These are phyloP conservation scores for Termitomyces sp. DNA, from an alignment of 768 basidiomycete species.

Conservation along the genomic window DNA sequence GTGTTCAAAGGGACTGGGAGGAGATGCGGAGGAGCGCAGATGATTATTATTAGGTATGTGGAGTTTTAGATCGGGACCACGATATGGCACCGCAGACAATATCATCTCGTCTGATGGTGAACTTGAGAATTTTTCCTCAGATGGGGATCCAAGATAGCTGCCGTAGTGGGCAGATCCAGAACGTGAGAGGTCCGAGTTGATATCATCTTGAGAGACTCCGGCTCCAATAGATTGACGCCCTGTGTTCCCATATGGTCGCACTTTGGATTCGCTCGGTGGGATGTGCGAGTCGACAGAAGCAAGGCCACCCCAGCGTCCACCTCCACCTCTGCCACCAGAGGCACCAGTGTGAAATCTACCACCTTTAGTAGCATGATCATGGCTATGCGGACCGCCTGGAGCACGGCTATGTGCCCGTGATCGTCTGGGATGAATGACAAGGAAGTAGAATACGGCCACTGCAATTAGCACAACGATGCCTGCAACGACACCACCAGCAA, in stretches of 20 bases:
- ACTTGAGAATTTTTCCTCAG: conserved; percentile 15
- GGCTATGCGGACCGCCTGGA: not conserved
- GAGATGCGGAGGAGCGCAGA: not conserved
- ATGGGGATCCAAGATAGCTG: conserved; percentile 7
- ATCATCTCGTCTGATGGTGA: conserved; percentile 10
- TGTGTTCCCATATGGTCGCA: not conserved
- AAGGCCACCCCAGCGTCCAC: conserved; percentile 17
- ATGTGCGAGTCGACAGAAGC: conserved; percentile 14
- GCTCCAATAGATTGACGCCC: conserved; percentile 1
- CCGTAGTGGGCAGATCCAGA: conserved; percentile 6
- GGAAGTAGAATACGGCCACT: conserved; percentile 27
- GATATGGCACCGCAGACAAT: conserved; percentile 5
- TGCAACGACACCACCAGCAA: conserved; percentile 51
- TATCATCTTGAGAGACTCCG: conserved; percentile 7
- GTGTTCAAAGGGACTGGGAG: not conserved
- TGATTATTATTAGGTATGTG: not conserved
- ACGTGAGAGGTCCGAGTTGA: conserved; percentile 7
- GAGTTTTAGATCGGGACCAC: not conserved
- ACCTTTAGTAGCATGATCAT: not conserved
- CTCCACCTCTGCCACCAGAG: not conserved
- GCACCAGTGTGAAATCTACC: not conserved
- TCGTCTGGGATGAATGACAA: conserved; percentile 12
- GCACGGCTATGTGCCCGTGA: not conserved
- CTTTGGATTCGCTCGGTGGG: conserved; percentile 4
- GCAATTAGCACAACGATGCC: conserved; percentile 31